Base-by-base conservation (phyloP, 805 yeast species). In the Debaryomyces maramus region DNA sequence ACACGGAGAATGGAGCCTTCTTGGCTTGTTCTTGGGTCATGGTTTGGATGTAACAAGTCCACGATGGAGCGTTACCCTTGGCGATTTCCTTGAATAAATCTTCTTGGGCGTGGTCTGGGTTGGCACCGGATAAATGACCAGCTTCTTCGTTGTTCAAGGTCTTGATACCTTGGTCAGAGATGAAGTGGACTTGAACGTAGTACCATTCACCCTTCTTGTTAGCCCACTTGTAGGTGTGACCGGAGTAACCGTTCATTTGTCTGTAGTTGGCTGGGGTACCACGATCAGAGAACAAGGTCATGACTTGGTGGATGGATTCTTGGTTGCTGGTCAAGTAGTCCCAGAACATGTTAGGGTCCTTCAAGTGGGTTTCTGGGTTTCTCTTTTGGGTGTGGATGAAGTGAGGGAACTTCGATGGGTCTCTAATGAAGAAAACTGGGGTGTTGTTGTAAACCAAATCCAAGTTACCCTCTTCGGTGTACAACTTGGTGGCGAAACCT, bases 311-410 rank as follows among this genome's bases (percentile, higher is more conserved):
- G 46, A 77, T 64, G 18, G 88, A 72, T 66, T 85, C 95, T 55
- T 75, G 86, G 63, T 85, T 85, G 54, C 75, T 71, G 24, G 84
- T 77, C 58, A 84, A 73, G 61, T 83, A 86, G 65, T 86, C 91
- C 95, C 95, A 86, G 63, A 84, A 84, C 85, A 81, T 81, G 65
- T 83, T 76, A 14, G 91, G 74, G 62, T 85, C 93, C 64, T 83
- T 83, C 63, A 83, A 70, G 65, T 85, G 85, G 30, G 89, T 85
- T 60, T 82, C 78, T 15, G 95, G 93, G 67, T 83, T 76, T 69
- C 95, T 77, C 80, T 87, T 86, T 65, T 88, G 95, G 15, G 95
- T 84, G 66, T 88, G 95, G 58, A 87, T 87, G 58, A 87, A 86
- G 56, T 82, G 87, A 34, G 95, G 93, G 72, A 87, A 88, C 70